Conservation (phyloP, 208 protist genomes). For the Leishmania turanica region DNA sequence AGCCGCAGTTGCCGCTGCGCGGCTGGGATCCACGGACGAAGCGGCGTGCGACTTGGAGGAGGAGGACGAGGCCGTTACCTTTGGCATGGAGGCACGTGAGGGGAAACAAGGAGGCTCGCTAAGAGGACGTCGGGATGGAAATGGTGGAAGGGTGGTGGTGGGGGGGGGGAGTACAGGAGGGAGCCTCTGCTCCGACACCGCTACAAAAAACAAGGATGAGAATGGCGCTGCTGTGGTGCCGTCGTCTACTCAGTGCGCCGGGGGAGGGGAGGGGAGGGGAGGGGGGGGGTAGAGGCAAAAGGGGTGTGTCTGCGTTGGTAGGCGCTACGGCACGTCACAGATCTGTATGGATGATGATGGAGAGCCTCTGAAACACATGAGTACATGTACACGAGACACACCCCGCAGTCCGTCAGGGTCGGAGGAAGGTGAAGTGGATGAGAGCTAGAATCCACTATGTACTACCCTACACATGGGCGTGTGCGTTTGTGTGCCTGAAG, state of each 20-base stretch:
- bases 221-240: background rate
- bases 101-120: background rate
- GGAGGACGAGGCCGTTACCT: background rate
- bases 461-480: background rate
- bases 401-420: background rate
- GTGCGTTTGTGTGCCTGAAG: background rate
- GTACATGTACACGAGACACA: background rate
- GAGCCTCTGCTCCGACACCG: background rate
- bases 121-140: background rate
- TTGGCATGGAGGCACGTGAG: background rate
- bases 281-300: background rate
- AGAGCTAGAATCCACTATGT: background rate
- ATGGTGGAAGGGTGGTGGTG: background rate
- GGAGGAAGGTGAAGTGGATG: background rate
- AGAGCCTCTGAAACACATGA: background rate
- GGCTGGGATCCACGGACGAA: background rate
- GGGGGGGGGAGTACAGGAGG: background rate
- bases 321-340: background rate
- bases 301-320: background rate
- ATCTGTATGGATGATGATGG: background rate
- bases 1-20: background rate
- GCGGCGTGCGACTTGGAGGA: slow-evolving; percentile 2
- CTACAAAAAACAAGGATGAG: background rate
- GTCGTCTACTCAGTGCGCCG: background rate
- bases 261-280: background rate